A percentile compares a stretch with the other conserved stretches of the same genome.
Conservation (phyloP, 2,329 filamentous ascomycete species). For the Ceratocystis albifundus region DNA sequence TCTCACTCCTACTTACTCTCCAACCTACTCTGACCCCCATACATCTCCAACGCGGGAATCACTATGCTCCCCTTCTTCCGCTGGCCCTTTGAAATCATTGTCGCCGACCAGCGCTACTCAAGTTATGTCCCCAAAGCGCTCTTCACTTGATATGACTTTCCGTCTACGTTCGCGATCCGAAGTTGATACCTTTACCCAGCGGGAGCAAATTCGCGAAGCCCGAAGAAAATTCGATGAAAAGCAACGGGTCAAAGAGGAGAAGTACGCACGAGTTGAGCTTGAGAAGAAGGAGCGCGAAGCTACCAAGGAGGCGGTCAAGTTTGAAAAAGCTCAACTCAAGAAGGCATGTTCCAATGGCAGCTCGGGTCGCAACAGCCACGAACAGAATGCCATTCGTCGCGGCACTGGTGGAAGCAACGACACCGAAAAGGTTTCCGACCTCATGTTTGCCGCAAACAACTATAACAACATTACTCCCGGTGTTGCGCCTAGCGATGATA, state of each 20-base stretch:
- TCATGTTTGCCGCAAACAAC: constrained; percentile 36
- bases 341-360: constrained; percentile 32
- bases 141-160: constrained; percentile 47
- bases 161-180: constrained; percentile 51
- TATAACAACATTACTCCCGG: constrained; percentile 36
- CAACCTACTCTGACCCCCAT: constrained; percentile 38
- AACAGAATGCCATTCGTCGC: constrained; percentile 14
- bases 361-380: constrained; percentile 22
- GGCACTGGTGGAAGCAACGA: constrained; percentile 28
- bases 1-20: constrained; percentile 32
- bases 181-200: constrained; percentile 42
- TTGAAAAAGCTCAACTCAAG: constrained; percentile 38
- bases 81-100: constrained; percentile 30
- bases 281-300: constrained; percentile 48
- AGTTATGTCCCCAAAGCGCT: constrained; percentile 44
- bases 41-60: constrained; percentile 14
- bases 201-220: constrained; percentile 48
- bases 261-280: constrained; percentile 48
- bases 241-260: constrained; percentile 50
- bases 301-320: constrained; percentile 42
- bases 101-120: constrained; percentile 30
- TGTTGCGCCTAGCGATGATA: constrained; percentile 27
- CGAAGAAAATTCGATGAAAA: constrained; percentile 53
- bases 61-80: constrained; percentile 26
- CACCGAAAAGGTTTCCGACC: constrained; percentile 32